phyloP scores from a whole-genome alignment of 148 eudicot genomes.

The Euryodendron excelsum region DNA sequence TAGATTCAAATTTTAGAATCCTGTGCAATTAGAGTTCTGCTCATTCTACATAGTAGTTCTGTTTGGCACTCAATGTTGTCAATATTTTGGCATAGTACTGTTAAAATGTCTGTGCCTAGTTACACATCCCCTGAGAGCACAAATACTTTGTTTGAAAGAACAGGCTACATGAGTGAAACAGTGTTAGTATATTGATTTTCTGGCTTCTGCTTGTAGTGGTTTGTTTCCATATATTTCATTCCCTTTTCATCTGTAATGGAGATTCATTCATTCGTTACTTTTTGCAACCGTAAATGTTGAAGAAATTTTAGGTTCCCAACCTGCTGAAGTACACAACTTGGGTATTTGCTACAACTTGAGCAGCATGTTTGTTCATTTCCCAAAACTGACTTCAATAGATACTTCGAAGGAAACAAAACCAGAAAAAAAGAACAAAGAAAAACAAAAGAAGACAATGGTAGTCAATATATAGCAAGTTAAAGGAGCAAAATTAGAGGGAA shows the following conservation, averaged over 20 bases:
- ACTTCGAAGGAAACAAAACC: neutral
- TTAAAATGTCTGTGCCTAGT: neutral
- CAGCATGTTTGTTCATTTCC: neutral
- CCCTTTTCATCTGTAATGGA: slow-evolving; percentile 31
- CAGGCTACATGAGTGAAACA: neutral
- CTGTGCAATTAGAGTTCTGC: neutral
- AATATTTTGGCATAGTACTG: neutral
- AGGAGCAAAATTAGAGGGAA: slow-evolving; percentile 2
- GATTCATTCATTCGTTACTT: slow-evolving; percentile 56
- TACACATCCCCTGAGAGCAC: neutral
- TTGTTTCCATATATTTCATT: neutral
- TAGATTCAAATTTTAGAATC: neutral
- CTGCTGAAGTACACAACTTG: slow-evolving; percentile 89
- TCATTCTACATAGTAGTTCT: neutral
- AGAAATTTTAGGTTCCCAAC: slow-evolving; percentile 73
- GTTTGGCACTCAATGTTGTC: neutral
- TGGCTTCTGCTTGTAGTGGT: neutral
- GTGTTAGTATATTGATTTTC: neutral
- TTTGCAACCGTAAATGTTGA: slow-evolving; percentile 83
- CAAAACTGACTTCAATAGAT: neutral
- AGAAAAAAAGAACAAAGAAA: too few species aligned
- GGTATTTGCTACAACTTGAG: slow-evolving; percentile 42
- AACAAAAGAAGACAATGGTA: neutral
- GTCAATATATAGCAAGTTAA: neutral
- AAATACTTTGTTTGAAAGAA: neutral